These are phyloP conservation scores for Candida tetrigidarum DNA, from an alignment of 1,139 yeast species.

Conservation along the genomic window DNA sequence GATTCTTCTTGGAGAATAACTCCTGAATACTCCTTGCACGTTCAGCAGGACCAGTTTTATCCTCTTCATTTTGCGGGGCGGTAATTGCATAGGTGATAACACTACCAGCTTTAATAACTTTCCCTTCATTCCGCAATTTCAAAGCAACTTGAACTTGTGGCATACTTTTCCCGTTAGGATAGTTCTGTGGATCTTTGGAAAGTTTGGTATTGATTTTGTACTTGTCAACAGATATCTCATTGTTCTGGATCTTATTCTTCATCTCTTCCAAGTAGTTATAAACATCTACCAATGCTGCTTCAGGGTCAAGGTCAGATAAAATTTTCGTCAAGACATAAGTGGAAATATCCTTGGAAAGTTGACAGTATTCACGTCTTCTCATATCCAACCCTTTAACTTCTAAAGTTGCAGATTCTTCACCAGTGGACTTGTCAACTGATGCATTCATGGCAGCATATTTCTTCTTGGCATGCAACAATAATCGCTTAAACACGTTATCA, in stretches of 20 bases:
- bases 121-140: slow-evolving; percentile 77
- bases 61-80: slow-evolving; percentile 36
- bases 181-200: slow-evolving; percentile 74
- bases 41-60: slow-evolving; percentile 58
- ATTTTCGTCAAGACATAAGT: slow-evolving; percentile 73
- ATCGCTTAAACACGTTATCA: slow-evolving; percentile 87
- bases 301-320: slow-evolving; percentile 76
- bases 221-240: slow-evolving; percentile 66
- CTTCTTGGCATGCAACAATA: slow-evolving; percentile 93
- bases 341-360: slow-evolving; percentile 87
- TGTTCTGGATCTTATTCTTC: slow-evolving; percentile 58
- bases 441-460: slow-evolving; percentile 93
- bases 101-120: slow-evolving; percentile 84
- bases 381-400: slow-evolving; percentile 98
- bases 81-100: slow-evolving; percentile 89
- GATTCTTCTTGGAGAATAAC: slow-evolving; percentile 51
- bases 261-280: slow-evolving; percentile 73
- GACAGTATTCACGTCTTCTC: slow-evolving; percentile 97
- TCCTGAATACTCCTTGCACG: slow-evolving; percentile 83
- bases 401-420: slow-evolving; percentile 55
- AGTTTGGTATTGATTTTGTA: slow-evolving; percentile 74
- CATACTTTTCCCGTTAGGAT: slow-evolving; percentile 81
- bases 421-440: slow-evolving; percentile 50
- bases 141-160: slow-evolving; percentile 95
- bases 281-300: slow-evolving; percentile 71